Conservation (phyloP, 148 eudicot species). For the Persicaria maculosa region DNA sequence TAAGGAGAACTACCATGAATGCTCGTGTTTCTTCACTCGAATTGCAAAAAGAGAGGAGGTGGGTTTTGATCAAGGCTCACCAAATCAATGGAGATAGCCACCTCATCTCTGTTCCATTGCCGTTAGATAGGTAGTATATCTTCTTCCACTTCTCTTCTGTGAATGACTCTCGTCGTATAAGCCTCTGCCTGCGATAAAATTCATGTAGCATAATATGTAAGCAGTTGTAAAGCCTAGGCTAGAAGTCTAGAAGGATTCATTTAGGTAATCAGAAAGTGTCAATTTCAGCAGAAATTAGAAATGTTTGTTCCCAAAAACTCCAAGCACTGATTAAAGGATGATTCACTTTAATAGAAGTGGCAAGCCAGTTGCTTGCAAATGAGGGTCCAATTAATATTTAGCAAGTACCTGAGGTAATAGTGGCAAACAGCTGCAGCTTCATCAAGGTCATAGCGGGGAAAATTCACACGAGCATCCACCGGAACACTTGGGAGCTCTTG, state of each 20-base stretch:
- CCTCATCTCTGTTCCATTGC: conserved; percentile 96
- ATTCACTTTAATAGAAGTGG: too few species aligned
- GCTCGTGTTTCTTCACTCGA: background rate
- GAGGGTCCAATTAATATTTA: background rate
- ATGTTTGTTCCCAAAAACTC: background rate
- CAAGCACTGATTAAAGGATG: background rate
- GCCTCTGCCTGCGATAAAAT: conserved; percentile 61
- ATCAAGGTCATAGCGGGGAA: conserved; percentile 67
- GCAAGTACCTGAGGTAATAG: conserved; percentile 71
- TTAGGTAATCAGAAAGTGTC: too few species aligned
- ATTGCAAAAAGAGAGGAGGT: background rate
- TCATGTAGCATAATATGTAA: background rate
- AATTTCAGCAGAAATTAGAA: too few species aligned
- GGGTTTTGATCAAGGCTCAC: conserved; percentile 26
- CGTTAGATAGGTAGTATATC: conserved; percentile 75
- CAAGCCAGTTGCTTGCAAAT: background rate
- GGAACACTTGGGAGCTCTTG: conserved; percentile 86
- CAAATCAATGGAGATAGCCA: conserved; percentile 75
- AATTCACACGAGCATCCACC: conserved; percentile 52
- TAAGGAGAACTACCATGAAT: background rate
- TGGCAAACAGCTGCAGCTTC: conserved; percentile 90
- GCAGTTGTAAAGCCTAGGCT: background rate
- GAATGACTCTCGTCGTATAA: conserved; percentile 74
- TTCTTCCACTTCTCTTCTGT: conserved; percentile 94
- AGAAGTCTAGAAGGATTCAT: too few species aligned